phyloP scores from a whole-genome alignment of 129 eudicot genomes.

The Flaveria trinervia region DNA sequence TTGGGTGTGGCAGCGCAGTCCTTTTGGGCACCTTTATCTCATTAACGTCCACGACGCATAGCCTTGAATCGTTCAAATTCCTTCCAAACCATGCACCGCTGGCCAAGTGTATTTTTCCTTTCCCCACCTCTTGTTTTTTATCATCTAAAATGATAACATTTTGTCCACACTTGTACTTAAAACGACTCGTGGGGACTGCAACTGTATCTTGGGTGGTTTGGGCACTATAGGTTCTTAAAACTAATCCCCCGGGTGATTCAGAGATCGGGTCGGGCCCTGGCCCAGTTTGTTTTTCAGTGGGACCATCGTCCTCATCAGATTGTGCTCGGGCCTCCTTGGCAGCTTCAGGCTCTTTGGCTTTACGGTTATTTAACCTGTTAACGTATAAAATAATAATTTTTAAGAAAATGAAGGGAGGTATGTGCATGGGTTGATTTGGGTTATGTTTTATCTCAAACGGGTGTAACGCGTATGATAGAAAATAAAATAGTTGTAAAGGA shows the following conservation, averaged over 20 bases:
- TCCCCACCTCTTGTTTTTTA: slow-evolving; percentile 54
- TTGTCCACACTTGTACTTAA: slow-evolving; percentile 46
- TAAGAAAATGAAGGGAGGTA: background rate
- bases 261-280: slow-evolving; percentile 19
- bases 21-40: background rate
- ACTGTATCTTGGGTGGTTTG: slow-evolving; percentile 22
- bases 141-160: slow-evolving; percentile 45
- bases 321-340: slow-evolving; percentile 54
- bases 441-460: background rate
- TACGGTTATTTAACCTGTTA: slow-evolving; percentile 73
- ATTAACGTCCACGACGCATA: background rate
- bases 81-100: background rate
- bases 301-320: slow-evolving; percentile 32
- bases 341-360: slow-evolving; percentile 69
- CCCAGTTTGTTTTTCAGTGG: slow-evolving; percentile 44
- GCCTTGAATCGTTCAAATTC: background rate
- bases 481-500: background rate
- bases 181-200: background rate
- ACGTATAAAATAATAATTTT: background rate
- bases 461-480: background rate
- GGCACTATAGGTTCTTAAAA: slow-evolving; percentile 11
- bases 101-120: slow-evolving; percentile 28
- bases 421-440: background rate
- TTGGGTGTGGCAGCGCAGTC: background rate
- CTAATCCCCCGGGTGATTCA: slow-evolving; percentile 37